These are phyloP conservation scores for Camelina hispida DNA, from an alignment of 345 rosid genomes.

Conservation along the genomic window DNA sequence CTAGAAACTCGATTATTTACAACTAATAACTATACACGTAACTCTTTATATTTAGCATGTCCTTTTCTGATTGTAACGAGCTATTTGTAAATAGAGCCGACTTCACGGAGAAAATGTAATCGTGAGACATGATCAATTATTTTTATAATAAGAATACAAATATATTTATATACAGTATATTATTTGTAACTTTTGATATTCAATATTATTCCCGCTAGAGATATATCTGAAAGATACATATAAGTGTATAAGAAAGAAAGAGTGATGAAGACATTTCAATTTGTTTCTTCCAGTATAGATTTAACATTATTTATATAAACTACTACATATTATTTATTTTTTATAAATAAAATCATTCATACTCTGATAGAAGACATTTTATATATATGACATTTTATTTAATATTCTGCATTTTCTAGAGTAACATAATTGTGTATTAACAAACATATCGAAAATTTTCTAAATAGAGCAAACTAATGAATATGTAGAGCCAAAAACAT, in stretches of 20 bases:
- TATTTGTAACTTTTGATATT: not conserved
- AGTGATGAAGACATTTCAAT: not conserved
- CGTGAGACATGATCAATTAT: not conserved
- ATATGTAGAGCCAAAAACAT: constrained; percentile 5
- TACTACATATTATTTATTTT: not conserved
- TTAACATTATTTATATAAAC: not conserved
- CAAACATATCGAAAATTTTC: no score
- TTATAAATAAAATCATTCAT: no score
- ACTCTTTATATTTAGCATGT: constrained; percentile 3
- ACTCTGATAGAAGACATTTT: not conserved
- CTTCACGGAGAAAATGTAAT: constrained; percentile 15
- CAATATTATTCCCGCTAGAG: not conserved
- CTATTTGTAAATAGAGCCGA: constrained; percentile 10
- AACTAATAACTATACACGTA: not conserved
- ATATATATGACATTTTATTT: no score
- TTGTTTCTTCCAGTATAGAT: not conserved
- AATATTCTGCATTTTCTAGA: no score
- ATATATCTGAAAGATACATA: not conserved
- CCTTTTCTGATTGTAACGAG: constrained; percentile 2
- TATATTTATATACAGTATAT: not conserved
- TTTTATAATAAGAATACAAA: not conserved
- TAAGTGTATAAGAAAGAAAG: not conserved
- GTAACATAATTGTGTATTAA: no score
- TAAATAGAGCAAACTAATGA: no score
- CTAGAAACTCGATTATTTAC: constrained; percentile 3